phyloP scores from a whole-genome alignment of 129 eudicot genomes.

The Helianthus tuberosus region DNA sequence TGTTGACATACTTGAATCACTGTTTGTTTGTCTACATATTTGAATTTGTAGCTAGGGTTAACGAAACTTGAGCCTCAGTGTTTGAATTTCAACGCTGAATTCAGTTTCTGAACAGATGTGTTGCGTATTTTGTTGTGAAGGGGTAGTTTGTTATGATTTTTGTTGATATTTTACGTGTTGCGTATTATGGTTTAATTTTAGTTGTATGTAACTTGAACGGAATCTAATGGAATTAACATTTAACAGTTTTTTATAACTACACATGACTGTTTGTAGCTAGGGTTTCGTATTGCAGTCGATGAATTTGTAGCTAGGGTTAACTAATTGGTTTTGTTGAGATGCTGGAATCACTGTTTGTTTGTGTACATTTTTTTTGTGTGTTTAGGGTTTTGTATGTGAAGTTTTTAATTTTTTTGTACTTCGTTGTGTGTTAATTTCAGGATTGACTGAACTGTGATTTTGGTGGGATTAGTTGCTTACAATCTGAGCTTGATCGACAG shows the following conservation, averaged over 20 bases:
- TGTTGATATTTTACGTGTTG: conserved; percentile 1
- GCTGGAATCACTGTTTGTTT: not conserved
- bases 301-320: conserved; percentile 9
- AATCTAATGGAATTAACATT: conserved; percentile 11
- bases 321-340: conserved; percentile 17
- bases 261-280: conserved; percentile 26
- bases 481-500: conserved; percentile 26
- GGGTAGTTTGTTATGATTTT: not conserved
- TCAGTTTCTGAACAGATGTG: conserved; percentile 6
- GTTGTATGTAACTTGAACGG: conserved; percentile 1
- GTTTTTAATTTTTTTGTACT: not conserved
- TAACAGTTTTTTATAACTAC: conserved; percentile 8
- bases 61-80: not conserved
- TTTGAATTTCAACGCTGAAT: conserved; percentile 17
- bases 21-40: no score
- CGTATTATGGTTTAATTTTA: not conserved
- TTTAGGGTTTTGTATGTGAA: conserved; percentile 26
- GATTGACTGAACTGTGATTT: conserved; percentile 24
- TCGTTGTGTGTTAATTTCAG: conserved; percentile 14
- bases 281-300: conserved; percentile 24
- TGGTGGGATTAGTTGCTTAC: conserved; percentile 23
- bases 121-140: conserved; percentile 9
- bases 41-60: no score
- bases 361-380: not conserved
- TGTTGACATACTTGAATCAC: no score